Evolutionary conservation across 2,329 filamentous ascomycete species (phyloP).

Genomic region (Gaeumannomyces sp.): DNA sequence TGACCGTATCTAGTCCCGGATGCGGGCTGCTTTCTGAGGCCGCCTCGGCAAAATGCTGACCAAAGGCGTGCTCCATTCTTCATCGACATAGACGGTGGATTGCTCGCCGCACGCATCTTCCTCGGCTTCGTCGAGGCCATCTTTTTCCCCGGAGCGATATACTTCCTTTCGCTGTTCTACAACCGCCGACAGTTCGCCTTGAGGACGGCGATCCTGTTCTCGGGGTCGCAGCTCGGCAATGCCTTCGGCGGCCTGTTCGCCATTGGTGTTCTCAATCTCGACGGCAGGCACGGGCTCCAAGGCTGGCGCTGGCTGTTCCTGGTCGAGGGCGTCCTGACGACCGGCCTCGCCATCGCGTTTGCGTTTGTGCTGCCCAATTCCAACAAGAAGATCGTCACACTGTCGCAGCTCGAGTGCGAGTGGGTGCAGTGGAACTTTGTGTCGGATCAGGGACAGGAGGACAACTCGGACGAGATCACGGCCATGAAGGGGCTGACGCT

Average conservation of each 20-base stretch:
- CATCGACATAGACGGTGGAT: slow-evolving; percentile 19
- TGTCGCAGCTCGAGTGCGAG: slow-evolving; percentile 18
- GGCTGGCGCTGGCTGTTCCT: slow-evolving; percentile 27
- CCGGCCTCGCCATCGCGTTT: slow-evolving; percentile 16
- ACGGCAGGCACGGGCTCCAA: slow-evolving; percentile 18
- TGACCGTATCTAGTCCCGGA: no score
- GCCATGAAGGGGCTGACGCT: slow-evolving; percentile 23
- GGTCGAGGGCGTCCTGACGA: slow-evolving; percentile 20
- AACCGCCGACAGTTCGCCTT: slow-evolving; percentile 30
- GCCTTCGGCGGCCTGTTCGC: slow-evolving; percentile 31
- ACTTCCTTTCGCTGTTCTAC: slow-evolving; percentile 34
- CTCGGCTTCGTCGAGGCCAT: slow-evolving; percentile 50
- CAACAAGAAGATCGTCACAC: slow-evolving; percentile 16
- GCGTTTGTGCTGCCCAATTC: slow-evolving; percentile 20
- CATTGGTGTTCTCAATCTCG: slow-evolving; percentile 23
- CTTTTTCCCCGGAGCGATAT: slow-evolving; percentile 42
- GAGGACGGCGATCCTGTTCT: slow-evolving; percentile 27
- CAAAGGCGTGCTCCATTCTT: no score
- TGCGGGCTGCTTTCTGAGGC: no score
- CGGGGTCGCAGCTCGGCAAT: slow-evolving; percentile 25
- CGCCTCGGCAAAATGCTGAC: no score
- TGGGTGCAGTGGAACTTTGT: slow-evolving; percentile 19
- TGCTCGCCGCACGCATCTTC: slow-evolving; percentile 41
- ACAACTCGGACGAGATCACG: slow-evolving; percentile 22
- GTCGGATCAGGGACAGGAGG: slow-evolving; percentile 17